Evolutionary conservation across 352 stramenopile species (phyloP).

Genomic region (Stephanocyclus meneghinianus): DNA sequence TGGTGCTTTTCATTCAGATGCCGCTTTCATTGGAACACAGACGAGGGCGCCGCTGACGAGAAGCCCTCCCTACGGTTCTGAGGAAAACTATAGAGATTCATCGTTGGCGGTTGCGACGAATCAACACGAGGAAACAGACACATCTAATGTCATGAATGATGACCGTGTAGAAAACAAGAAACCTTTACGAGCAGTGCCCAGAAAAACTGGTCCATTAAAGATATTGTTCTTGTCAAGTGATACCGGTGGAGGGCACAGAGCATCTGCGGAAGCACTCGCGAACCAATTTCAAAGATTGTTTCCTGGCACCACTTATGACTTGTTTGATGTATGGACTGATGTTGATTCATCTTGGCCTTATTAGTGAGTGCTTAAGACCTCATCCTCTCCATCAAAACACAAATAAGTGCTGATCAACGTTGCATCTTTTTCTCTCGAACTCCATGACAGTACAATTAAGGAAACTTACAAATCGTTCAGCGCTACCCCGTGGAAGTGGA

Average conservation of each 20-base stretch:
- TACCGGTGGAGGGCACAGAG: conserved; percentile 63
- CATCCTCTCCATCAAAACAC: neutral
- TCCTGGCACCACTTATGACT: conserved; percentile 70
- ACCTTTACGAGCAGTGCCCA: neutral
- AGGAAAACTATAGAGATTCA: neutral
- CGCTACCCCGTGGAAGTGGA: conserved; percentile 68
- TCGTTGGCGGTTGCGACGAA: conserved; percentile 24
- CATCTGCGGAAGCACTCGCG: conserved; percentile 47
- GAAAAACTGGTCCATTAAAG: conserved; percentile 34
- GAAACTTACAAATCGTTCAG: conserved; percentile 72
- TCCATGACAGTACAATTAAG: conserved; percentile 45
- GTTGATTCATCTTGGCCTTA: conserved; percentile 43
- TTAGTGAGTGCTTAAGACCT: conserved; percentile 35
- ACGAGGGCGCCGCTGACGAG: neutral
- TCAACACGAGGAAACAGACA: neutral
- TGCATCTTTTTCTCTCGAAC: neutral
- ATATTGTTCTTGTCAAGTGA: conserved; percentile 66
- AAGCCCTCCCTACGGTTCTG: conserved; percentile 1
- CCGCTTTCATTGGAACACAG: conserved; percentile 5
- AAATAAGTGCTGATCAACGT: neutral
- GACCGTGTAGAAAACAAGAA: neutral
- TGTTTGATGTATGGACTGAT: conserved; percentile 72
- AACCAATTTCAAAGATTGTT: conserved; percentile 47
- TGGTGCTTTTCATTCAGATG: conserved; percentile 16
- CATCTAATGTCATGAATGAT: neutral